These are phyloP conservation scores for Suillus subalutaceus DNA, from an alignment of 768 basidiomycete genomes.

Conservation along the genomic window DNA sequence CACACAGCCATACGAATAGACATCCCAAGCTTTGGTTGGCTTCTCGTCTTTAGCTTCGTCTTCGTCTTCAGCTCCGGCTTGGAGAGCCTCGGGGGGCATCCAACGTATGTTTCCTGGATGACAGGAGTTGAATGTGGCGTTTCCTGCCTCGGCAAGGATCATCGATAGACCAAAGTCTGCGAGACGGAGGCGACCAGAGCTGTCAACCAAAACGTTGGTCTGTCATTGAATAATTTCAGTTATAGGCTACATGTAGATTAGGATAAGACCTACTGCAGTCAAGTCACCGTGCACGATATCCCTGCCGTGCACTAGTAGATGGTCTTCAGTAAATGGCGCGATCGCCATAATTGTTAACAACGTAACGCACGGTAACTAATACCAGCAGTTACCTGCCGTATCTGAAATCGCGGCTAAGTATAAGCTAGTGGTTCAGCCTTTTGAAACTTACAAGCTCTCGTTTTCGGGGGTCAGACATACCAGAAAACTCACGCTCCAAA, in stretches of 20 bases:
- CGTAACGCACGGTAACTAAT: conserved; percentile 22
- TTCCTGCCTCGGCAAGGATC: conserved; percentile 33
- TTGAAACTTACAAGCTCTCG: background rate
- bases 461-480: background rate
- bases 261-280: conserved; percentile 38
- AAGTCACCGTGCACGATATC: conserved; percentile 50
- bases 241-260: background rate
- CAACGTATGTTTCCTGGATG: conserved; percentile 16
- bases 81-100: conserved; percentile 21
- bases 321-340: background rate
- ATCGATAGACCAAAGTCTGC: conserved; percentile 42
- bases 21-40: conserved; percentile 18
- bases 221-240: conserved; percentile 15
- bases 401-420: conserved; percentile 8
- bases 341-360: background rate
- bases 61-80: background rate
- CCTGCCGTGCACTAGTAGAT: conserved; percentile 11
- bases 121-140: conserved; percentile 21
- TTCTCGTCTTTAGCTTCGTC: conserved; percentile 3
- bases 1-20: conserved; percentile 4
- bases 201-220: conserved; percentile 40
- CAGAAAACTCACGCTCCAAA: background rate
- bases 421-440: background rate
- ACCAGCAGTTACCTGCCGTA: conserved; percentile 16
- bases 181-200: conserved; percentile 34